phyloP scores from a whole-genome alignment of 441 rosid genomes.

The Lagerstroemia fauriei region DNA sequence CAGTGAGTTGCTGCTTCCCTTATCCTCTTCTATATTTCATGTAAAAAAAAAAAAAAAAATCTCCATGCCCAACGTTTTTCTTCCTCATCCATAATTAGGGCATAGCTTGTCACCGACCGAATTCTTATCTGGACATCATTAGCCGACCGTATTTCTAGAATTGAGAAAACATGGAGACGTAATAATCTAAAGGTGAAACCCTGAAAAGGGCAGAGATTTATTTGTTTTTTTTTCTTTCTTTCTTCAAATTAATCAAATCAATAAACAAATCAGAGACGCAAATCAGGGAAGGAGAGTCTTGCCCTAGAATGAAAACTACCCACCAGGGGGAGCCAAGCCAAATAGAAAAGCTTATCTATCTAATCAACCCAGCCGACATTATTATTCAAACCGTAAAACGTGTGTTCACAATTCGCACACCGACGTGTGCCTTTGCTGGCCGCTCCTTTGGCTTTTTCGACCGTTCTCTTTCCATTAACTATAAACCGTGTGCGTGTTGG shows the following conservation, averaged over 20 bases:
- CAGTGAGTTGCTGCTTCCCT: no score
- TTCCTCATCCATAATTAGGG: background rate
- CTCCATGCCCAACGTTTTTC: background rate
- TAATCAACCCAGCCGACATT: background rate
- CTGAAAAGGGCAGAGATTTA: background rate
- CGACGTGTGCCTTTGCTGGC: conserved; percentile 1
- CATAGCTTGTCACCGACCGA: background rate
- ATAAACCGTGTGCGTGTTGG: no score
- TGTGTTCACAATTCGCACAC: background rate
- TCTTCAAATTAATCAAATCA: background rate
- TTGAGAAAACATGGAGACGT: background rate
- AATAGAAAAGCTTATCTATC: background rate
- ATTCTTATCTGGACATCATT: background rate
- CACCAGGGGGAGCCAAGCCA: no score
- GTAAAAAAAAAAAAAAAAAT: no score
- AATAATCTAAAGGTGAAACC: no score
- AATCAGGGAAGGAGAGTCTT: background rate
- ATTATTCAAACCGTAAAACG: background rate
- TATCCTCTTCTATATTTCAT: no score
- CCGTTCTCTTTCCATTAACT: background rate
- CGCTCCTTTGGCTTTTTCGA: background rate
- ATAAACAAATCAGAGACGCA: background rate
- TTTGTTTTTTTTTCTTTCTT: background rate
- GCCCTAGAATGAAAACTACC: background rate
- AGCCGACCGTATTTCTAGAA: conserved; percentile 1